These are phyloP conservation scores for Sporobolomyces phaffii DNA, from an alignment of 768 basidiomycete genomes.

Conservation along the genomic window DNA sequence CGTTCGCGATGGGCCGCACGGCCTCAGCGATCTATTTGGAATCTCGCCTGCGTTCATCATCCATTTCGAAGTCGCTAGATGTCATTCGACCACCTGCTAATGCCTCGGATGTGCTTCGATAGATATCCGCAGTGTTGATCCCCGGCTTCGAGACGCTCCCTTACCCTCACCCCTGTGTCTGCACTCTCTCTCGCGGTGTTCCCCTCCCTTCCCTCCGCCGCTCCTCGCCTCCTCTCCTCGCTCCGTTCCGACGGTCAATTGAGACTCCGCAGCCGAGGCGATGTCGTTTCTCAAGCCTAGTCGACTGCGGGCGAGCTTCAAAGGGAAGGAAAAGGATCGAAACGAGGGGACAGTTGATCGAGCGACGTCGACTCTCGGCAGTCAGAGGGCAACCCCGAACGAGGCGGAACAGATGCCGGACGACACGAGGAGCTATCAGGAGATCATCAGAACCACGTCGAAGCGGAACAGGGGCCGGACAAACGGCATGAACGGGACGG, in stretches of 20 bases:
- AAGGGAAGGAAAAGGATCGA: conserved; percentile 5
- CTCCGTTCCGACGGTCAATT: too few species aligned
- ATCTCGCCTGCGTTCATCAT: too few species aligned
- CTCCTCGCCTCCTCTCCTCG: neutral
- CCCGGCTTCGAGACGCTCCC: too few species aligned
- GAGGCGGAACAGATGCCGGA: neutral
- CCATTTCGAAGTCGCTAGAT: too few species aligned
- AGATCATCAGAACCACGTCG: conserved; percentile 12
- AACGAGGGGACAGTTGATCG: neutral
- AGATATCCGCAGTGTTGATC: too few species aligned
- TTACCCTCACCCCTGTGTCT: too few species aligned
- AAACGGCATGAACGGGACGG: neutral
- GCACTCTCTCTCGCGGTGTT: too few species aligned
- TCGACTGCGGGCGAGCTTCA: conserved; percentile 4
- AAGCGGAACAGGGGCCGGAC: neutral
- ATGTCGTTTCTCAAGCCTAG: conserved; percentile 11
- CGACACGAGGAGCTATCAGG: conserved; percentile 16
- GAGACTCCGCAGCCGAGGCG: too few species aligned
- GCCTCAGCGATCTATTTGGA: too few species aligned
- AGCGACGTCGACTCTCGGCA: neutral
- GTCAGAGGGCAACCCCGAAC: neutral
- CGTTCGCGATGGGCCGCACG: too few species aligned
- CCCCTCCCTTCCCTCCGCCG: neutral
- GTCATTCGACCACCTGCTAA: too few species aligned
- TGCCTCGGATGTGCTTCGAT: too few species aligned